A percentile compares a stretch with the other conserved stretches of the same genome.
phyloP scores from a whole-genome alignment of 306 rosid species.

The Acacia confusa region DNA sequence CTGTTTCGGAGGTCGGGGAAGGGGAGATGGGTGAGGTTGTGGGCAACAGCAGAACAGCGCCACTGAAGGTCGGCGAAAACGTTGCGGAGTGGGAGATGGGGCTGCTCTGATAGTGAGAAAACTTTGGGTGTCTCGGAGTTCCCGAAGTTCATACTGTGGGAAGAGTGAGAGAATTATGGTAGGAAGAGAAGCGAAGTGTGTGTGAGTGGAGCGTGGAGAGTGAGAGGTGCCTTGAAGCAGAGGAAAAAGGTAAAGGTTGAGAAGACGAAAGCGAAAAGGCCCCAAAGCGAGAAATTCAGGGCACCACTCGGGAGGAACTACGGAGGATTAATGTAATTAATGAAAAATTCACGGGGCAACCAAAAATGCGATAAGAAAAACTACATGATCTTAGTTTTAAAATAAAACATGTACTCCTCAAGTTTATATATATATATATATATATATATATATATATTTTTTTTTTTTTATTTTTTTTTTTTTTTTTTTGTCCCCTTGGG shows the following conservation, averaged over 20 bases:
- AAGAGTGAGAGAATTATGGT: neutral
- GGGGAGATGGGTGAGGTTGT: constrained; percentile 36
- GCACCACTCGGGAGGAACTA: neutral
- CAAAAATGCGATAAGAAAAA: too few species aligned
- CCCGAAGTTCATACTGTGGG: constrained; percentile 38
- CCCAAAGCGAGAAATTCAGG: neutral
- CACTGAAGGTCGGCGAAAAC: constrained; percentile 44
- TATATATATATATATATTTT: too few species aligned
- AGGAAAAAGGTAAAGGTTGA: neutral
- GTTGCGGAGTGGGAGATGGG: constrained; percentile 40
- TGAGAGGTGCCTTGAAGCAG: neutral
- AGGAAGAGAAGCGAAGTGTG: neutral
- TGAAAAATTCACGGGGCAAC: too few species aligned
- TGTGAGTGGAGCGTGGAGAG: neutral
- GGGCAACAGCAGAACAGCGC: constrained; percentile 48
- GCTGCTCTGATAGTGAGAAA: constrained; percentile 34
- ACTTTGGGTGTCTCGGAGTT: constrained; percentile 25
- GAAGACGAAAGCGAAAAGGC: neutral
- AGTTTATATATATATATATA: too few species aligned
- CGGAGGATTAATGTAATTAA: too few species aligned
- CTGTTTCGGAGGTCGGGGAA: constrained; percentile 42
- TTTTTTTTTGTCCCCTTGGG: too few species aligned
- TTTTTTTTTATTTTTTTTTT: too few species aligned
- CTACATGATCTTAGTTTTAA: too few species aligned
- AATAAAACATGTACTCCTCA: too few species aligned